phyloP scores from a whole-genome alignment of 202 grass and related monocot genomes.

The Schoenoplectus triqueter region DNA sequence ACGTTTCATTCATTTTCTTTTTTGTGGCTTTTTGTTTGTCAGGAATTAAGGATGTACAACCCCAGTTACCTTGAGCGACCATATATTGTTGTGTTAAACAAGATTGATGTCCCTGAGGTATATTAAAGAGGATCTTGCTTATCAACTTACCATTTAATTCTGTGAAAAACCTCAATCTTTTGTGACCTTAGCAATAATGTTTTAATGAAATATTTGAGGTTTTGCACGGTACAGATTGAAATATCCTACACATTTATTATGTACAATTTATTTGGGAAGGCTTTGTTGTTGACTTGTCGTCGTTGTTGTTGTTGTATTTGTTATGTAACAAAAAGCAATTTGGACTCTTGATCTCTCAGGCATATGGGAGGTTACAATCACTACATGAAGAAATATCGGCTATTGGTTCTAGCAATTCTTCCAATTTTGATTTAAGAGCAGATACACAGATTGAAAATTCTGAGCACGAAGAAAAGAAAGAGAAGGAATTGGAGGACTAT shows the following conservation, averaged over 20 bases:
- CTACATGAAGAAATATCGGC: conserved; percentile 70
- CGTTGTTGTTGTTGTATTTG: background rate
- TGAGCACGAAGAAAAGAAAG: conserved; percentile 44
- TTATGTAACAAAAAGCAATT: background rate
- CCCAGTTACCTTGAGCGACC: conserved; percentile 83
- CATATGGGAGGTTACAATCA: conserved; percentile 61
- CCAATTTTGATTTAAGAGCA: conserved; percentile 42
- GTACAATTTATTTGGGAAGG: no score
- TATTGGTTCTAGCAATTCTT: conserved; percentile 60
- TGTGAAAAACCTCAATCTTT: background rate
- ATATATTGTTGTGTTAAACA: conserved; percentile 92
- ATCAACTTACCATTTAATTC: background rate
- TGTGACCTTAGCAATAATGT: background rate
- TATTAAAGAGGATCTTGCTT: background rate
- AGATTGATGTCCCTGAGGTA: conserved; percentile 96
- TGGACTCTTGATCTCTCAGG: conserved; percentile 44
- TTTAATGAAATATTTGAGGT: background rate
- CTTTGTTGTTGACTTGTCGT: no score
- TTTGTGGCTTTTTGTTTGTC: conserved; percentile 40
- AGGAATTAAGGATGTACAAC: conserved; percentile 99
- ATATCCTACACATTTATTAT: background rate
- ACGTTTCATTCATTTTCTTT: no score
- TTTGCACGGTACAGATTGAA: background rate
- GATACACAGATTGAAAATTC: conserved; percentile 26
- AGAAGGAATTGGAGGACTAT: conserved; percentile 82